phyloP scores from a whole-genome alignment of 768 basidiomycete genomes.

The Asterophora lycoperdoides region DNA sequence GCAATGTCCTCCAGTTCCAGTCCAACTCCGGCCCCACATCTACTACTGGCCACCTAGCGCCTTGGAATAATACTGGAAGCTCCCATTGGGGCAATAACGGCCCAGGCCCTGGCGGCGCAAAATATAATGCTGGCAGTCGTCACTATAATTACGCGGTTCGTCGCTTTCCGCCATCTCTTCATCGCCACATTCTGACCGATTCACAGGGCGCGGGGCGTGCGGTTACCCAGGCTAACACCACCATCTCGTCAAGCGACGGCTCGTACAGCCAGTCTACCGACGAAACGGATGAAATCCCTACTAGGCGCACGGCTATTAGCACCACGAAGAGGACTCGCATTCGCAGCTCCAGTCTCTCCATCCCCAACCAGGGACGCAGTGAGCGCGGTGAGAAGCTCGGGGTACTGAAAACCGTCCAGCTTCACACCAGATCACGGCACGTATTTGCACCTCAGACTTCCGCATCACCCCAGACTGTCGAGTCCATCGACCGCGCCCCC shows the following conservation, averaged over 20 bases:
- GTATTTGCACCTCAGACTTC: constrained; percentile 37
- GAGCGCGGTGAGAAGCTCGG: constrained; percentile 44
- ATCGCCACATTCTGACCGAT: not conserved
- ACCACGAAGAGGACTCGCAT: constrained; percentile 35
- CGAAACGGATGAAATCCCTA: constrained; percentile 49
- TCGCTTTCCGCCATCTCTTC: constrained; percentile 13
- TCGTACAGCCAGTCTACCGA: constrained; percentile 41
- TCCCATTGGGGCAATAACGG: constrained; percentile 50
- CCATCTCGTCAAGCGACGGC: constrained; percentile 46
- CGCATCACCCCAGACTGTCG: constrained; percentile 6
- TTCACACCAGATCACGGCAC: constrained; percentile 59
- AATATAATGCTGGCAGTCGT: constrained; percentile 66
- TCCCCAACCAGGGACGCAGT: constrained; percentile 37
- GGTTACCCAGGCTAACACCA: constrained; percentile 65
- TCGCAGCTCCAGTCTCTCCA: constrained; percentile 60
- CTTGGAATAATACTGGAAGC: constrained; percentile 43
- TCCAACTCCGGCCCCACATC: constrained; percentile 45
- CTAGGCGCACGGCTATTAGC: constrained; percentile 25
- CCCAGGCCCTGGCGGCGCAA: constrained; percentile 67
- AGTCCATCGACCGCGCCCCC: constrained; percentile 17
- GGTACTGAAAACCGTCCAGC: constrained; percentile 60
- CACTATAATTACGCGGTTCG: constrained; percentile 70
- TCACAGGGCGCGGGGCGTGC: constrained; percentile 63
- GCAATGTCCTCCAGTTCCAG: constrained; percentile 74
- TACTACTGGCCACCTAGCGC: constrained; percentile 32